Conservation (phyloP, 345 rosid species). For the Lepidium sativum region DNA sequence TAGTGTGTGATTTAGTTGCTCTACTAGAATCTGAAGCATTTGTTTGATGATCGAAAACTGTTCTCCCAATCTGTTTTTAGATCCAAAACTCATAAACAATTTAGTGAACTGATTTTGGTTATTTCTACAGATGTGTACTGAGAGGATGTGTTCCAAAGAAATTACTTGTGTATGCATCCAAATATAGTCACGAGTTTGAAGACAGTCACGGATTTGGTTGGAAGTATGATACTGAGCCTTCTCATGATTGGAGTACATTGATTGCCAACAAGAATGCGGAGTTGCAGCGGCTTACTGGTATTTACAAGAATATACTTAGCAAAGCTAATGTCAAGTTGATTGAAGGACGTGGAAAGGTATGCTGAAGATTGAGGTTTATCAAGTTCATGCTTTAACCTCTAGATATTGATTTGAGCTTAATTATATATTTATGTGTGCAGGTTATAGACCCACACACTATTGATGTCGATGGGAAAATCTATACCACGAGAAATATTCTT, state of each 20-base stretch:
- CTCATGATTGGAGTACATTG: constrained; percentile 87
- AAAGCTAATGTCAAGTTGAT: constrained; percentile 68
- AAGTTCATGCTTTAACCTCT: not conserved
- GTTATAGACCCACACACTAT: constrained; percentile 78
- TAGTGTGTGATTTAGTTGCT: not conserved
- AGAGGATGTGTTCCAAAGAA: constrained; percentile 99
- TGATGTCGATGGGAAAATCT: constrained; percentile 76
- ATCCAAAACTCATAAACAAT: not conserved
- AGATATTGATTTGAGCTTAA: constrained; percentile 9
- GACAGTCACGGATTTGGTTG: constrained; percentile 93
- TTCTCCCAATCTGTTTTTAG: not conserved
- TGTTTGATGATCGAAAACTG: not conserved
- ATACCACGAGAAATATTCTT: constrained; percentile 63
- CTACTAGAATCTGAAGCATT: not conserved
- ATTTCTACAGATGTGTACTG: constrained; percentile 62
- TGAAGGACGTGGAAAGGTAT: constrained; percentile 97
- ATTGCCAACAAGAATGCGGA: constrained; percentile 94
- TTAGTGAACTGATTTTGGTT: not conserved
- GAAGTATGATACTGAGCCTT: constrained; percentile 67
- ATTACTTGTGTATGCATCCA: constrained; percentile 77
- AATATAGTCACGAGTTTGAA: constrained; percentile 82
- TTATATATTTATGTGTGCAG: constrained; percentile 24
- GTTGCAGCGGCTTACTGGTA: constrained; percentile 78
- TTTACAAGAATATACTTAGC: constrained; percentile 63
- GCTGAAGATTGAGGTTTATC: not conserved